Evolutionary conservation across 257 asterid species (phyloP).

Genomic region (Petunia axillaris): DNA sequence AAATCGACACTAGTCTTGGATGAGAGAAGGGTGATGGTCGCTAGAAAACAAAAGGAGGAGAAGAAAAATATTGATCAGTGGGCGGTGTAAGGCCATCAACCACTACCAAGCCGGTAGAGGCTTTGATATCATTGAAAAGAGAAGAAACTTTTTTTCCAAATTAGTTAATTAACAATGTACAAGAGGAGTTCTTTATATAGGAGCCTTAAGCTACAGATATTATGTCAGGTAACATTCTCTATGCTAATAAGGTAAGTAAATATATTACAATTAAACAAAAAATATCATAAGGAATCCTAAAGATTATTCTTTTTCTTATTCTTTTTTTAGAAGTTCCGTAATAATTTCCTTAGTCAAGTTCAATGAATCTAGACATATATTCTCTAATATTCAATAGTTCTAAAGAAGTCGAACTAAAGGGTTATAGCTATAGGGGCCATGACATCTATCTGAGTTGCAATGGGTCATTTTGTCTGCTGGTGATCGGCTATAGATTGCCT

Average conservation of each 20-base stretch:
- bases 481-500: not conserved
- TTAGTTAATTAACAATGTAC: constrained; percentile 5
- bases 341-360: not conserved
- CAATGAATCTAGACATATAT: constrained; percentile 19
- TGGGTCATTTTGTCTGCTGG: not conserved
- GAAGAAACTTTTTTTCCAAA: not conserved
- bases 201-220: not conserved
- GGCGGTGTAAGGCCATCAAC: not conserved
- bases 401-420: not conserved
- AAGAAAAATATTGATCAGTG: not conserved
- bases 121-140: not conserved
- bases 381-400: not conserved
- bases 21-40: not conserved
- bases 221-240: constrained; percentile 8
- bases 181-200: not conserved
- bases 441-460: not conserved
- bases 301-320: not conserved
- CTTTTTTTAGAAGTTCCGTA: not conserved
- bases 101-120: not conserved
- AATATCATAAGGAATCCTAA: constrained; percentile 15
- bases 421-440: not conserved
- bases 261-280: not conserved
- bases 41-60: not conserved
- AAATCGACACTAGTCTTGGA: not conserved
- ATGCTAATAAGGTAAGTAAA: not conserved